Base-by-base conservation (phyloP, 2,329 filamentous ascomycete species). In the Raffaelea albimanens region DNA sequence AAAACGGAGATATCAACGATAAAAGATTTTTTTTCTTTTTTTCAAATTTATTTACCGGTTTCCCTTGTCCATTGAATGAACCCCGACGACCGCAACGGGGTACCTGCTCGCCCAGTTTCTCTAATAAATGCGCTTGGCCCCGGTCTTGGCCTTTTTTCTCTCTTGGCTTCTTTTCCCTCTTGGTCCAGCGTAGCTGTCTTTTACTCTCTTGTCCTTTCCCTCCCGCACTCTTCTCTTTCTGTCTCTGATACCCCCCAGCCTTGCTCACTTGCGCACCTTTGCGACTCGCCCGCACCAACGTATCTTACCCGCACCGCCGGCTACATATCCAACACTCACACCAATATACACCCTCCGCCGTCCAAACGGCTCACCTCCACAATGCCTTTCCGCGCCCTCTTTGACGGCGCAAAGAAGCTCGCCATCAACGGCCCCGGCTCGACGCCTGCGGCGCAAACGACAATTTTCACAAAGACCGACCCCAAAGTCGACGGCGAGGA, bases 401-500 rank as follows among this genome's bases (percentile, higher is more conserved):
- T 72, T 44, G 61, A 58, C 44, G 59, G 63, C 46, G 64, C 66
- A 50, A 59, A 60, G 57, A 61, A 61, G 53, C 58, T 65, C n/a
- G 57, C 60, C 46, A 50, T 62, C 40, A 53, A 58, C 51, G 52
- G 49, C 49, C 23, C 43, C 45, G 46, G 33, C 14, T 16, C 45
- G 10, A 20, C 23, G 3, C 31, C 52, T 14, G 46, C 53, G 14
- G 20, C 62, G 13, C 54, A 65, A 31, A 57, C 62, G 41, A 61
- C 67, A 39, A 72, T 97, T 51, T 97, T 97, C 64, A 70, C 81
- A 45, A 79, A 77, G 56, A 87, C 87, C 34, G 75, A 85, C 58
- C 79, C 85, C n/a, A 72, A 75, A 3, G 67, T 86, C 39, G 91
- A 96, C 65, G 91, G 90, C 53, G 87, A 94, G 38, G 90, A 90